Percentiles rank a stretch among this genome's conserved stretches.
These are phyloP conservation scores for Moesziomyces globuligerus DNA, from an alignment of 1,284 basidiomycete species.

Conservation along the genomic window DNA sequence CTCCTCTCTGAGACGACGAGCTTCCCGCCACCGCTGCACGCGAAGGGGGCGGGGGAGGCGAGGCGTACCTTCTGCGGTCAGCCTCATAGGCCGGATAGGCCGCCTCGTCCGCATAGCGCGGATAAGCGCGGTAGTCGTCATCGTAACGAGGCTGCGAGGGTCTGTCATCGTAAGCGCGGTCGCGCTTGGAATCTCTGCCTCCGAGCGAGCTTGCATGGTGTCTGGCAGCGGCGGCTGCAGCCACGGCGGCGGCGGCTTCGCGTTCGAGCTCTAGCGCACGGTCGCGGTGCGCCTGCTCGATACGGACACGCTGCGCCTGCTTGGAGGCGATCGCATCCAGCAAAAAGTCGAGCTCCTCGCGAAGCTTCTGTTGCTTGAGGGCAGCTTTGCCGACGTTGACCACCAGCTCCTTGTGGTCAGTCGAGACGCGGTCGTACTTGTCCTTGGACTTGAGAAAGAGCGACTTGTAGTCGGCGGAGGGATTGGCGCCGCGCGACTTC, in stretches of 20 bases:
- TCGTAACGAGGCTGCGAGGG: conserved; percentile 9
- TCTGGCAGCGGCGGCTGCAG: conserved; percentile 32
- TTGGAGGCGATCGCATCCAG: conserved; percentile 39
- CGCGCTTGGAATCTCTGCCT: conserved; percentile 1
- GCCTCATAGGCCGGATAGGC: conserved; percentile 19
- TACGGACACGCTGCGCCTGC: conserved; percentile 19
- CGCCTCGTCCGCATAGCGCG: conserved; percentile 24
- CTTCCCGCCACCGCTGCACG: not conserved
- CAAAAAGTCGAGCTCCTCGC: conserved; percentile 48
- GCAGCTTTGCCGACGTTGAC: conserved; percentile 29
- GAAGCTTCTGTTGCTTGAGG: conserved; percentile 44
- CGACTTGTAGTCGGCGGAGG: conserved; percentile 45
- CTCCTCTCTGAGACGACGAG: conserved; percentile 8
- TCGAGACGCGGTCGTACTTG: conserved; percentile 49
- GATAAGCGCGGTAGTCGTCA: conserved; percentile 20
- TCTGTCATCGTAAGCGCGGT: conserved; percentile 17
- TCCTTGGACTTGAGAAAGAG: conserved; percentile 54
- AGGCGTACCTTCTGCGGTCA: conserved; percentile 15
- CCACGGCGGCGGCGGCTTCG: conserved; percentile 34
- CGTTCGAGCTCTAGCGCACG: conserved; percentile 33
- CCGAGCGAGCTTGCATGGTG: conserved; percentile 11
- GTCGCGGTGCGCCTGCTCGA: conserved; percentile 32
- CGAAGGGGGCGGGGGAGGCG: conserved; percentile 12
- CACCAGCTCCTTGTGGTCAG: conserved; percentile 42
- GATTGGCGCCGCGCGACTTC: conserved; percentile 44